phyloP scores from a whole-genome alignment of 345 rosid species.

The Balakata baccata region DNA sequence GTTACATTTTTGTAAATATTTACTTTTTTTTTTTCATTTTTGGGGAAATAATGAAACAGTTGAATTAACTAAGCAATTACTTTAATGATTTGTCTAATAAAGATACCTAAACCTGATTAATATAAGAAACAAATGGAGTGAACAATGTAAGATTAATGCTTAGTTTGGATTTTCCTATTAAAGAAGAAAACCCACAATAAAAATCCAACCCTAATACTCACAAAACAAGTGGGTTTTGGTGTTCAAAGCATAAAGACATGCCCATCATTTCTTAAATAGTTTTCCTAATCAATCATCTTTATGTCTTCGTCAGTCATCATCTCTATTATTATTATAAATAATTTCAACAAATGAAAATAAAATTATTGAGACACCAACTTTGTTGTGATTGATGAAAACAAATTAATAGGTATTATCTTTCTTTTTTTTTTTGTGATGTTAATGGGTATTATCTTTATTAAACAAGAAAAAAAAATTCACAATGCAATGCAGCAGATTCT shows the following conservation, averaged over 20 bases:
- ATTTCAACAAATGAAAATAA: not conserved
- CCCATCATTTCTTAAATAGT: conserved; percentile 26
- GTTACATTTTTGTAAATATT: no score
- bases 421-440: no score
- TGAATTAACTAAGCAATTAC: not conserved
- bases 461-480: not conserved
- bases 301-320: conserved; percentile 50
- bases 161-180: conserved; percentile 10
- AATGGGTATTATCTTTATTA: not conserved
- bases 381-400: conserved; percentile 28
- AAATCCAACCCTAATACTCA: conserved; percentile 28
- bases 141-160: conserved; percentile 3
- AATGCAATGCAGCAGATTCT: not conserved
- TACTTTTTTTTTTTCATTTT: no score
- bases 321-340: conserved; percentile 1
- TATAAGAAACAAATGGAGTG: not conserved
- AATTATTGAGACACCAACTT: conserved; percentile 13
- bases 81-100: not conserved
- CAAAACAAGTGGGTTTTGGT: conserved; percentile 36
- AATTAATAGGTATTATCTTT: conserved; percentile 7
- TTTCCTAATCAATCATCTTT: conserved; percentile 43
- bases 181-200: conserved; percentile 18
- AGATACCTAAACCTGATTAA: conserved; percentile 15
- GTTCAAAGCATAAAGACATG: conserved; percentile 23
- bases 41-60: not conserved